A percentile compares a stretch with the other conserved stretches of the same genome.
Evolutionary conservation across 805 yeast genomes (phyloP).

Genomic region (Maudiozyma serrabonitensis): DNA sequence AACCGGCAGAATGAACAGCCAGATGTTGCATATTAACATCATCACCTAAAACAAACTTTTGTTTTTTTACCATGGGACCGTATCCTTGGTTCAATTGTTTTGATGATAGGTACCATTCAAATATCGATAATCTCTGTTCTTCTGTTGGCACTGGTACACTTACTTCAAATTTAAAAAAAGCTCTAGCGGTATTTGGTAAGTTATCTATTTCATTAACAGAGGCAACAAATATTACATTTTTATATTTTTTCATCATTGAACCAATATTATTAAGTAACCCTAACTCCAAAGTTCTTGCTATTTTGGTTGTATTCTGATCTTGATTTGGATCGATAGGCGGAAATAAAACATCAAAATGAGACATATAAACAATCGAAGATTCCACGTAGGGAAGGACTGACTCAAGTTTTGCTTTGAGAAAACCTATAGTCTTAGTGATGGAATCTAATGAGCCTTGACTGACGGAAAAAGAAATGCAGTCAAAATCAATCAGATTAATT

Average conservation of each 20-base stretch:
- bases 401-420: slow-evolving; percentile 67
- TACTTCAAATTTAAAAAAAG: slow-evolving; percentile 67
- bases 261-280: slow-evolving; percentile 50
- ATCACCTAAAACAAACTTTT: background rate
- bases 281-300: slow-evolving; percentile 29
- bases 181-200: slow-evolving; percentile 55
- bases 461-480: slow-evolving; percentile 41
- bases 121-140: slow-evolving; percentile 55
- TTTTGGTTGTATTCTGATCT: slow-evolving; percentile 28
- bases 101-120: slow-evolving; percentile 39
- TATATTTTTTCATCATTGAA: slow-evolving; percentile 36
- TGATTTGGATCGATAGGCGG: slow-evolving; percentile 54
- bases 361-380: slow-evolving; percentile 45
- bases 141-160: slow-evolving; percentile 72
- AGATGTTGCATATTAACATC: slow-evolving; percentile 43
- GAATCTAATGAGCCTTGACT: slow-evolving; percentile 55
- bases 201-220: slow-evolving; percentile 62
- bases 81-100: slow-evolving; percentile 16
- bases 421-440: slow-evolving; percentile 70
- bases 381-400: slow-evolving; percentile 38
- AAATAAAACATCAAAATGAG: slow-evolving; percentile 71
- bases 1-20: slow-evolving; percentile 85
- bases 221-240: slow-evolving; percentile 45
- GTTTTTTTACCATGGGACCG: background rate
- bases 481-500: slow-evolving; percentile 54